These are phyloP conservation scores for Tuber borchii DNA, from an alignment of 495 filamentous ascomycete genomes.

Conservation along the genomic window DNA sequence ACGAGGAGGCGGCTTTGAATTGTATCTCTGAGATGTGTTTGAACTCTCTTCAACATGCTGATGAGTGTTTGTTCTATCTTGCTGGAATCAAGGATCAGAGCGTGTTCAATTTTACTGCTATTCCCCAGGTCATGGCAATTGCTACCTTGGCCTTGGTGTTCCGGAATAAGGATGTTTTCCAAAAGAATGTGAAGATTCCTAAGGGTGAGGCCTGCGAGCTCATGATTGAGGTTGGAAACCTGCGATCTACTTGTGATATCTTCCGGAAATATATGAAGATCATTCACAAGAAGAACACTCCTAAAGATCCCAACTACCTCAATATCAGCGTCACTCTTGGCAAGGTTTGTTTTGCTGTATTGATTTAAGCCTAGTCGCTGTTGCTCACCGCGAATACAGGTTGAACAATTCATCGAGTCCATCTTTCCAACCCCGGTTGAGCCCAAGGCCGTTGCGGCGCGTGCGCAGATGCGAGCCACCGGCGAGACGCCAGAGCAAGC, in stretches of 20 bases:
- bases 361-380: slow-evolving; percentile 11
- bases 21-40: slow-evolving; percentile 94
- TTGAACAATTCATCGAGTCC: slow-evolving; percentile 94
- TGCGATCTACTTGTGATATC: slow-evolving; percentile 66
- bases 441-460: slow-evolving; percentile 44
- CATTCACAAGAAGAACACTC: slow-evolving; percentile 92
- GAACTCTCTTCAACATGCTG: slow-evolving; percentile 75
- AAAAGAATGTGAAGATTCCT: slow-evolving; percentile 88
- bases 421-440: slow-evolving; percentile 75
- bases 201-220: slow-evolving; percentile 87
- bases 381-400: slow-evolving; percentile 50
- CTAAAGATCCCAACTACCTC: slow-evolving; percentile 85
- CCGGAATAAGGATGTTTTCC: slow-evolving; percentile 81
- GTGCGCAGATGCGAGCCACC: slow-evolving; percentile 33
- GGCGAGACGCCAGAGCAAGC: slow-evolving; percentile 44
- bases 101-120: slow-evolving; percentile 99
- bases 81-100: slow-evolving; percentile 92
- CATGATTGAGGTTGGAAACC: slow-evolving; percentile 87
- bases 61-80: slow-evolving; percentile 95
- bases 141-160: slow-evolving; percentile 88
- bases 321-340: slow-evolving; percentile 87
- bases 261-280: slow-evolving; percentile 69
- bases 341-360: slow-evolving; percentile 54
- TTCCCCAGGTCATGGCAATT: slow-evolving; percentile 98
- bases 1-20: slow-evolving; percentile 71